Conservation (phyloP, 306 rosid genomes). For the Cucurbita pepo region DNA sequence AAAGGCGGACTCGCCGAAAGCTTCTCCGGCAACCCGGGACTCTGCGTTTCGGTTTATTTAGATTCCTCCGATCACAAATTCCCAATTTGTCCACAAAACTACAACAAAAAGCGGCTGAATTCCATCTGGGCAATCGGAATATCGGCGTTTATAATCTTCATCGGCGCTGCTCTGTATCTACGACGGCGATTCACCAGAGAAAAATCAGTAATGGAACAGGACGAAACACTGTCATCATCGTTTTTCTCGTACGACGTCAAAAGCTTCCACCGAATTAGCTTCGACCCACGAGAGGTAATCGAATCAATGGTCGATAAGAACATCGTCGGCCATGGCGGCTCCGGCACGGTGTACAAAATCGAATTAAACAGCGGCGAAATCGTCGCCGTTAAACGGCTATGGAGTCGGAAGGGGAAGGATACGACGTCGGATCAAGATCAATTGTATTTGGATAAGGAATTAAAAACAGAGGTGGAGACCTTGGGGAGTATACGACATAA, state of each 20-base stretch:
- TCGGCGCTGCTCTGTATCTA: slow-evolving; percentile 46
- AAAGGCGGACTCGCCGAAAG: slow-evolving; percentile 82
- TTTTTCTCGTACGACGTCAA: slow-evolving; percentile 60
- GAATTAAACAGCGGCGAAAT: slow-evolving; percentile 54
- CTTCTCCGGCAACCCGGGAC: slow-evolving; percentile 66
- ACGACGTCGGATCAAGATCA: slow-evolving; percentile 36
- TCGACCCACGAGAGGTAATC: slow-evolving; percentile 53
- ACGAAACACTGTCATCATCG: slow-evolving; percentile 48
- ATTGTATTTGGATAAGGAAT: slow-evolving; percentile 28
- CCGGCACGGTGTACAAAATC: slow-evolving; percentile 79
- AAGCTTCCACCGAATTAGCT: slow-evolving; percentile 68
- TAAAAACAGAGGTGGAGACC: slow-evolving; percentile 87
- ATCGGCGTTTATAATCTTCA: slow-evolving; percentile 41
- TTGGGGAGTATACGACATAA: slow-evolving; percentile 82
- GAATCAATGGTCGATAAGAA: slow-evolving; percentile 76
- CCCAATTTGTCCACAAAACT: slow-evolving; percentile 30
- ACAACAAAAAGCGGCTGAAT: slow-evolving; percentile 31
- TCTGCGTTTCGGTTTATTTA: slow-evolving; percentile 40
- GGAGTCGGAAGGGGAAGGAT: slow-evolving; percentile 44
- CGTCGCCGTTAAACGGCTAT: slow-evolving; percentile 67
- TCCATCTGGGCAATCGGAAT: slow-evolving; percentile 64
- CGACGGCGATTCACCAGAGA: slow-evolving; percentile 45
- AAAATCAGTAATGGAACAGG: slow-evolving; percentile 40
- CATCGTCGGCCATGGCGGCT: slow-evolving; percentile 85
- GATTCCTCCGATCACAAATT: slow-evolving; percentile 41